These are phyloP conservation scores for Boletus bicolor DNA, from an alignment of 768 basidiomycete genomes.

Conservation along the genomic window DNA sequence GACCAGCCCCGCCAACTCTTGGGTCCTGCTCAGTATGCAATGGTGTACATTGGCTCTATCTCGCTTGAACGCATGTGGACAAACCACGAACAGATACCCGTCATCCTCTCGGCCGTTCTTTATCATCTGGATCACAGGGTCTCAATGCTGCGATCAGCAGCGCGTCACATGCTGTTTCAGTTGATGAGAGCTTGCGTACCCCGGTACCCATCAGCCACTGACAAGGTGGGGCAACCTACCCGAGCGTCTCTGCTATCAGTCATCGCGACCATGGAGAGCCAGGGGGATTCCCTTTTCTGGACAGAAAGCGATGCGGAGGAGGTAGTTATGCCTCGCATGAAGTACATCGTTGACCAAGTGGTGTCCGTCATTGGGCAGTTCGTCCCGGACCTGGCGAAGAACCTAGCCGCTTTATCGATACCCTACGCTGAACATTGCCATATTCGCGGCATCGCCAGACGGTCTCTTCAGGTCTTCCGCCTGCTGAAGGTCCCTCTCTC, in stretches of 20 bases:
- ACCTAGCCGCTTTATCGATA: slow-evolving; percentile 79
- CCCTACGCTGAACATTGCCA: slow-evolving; percentile 86
- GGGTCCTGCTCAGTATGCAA: slow-evolving; percentile 84
- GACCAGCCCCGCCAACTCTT: slow-evolving; percentile 67
- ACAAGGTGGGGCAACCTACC: slow-evolving; percentile 48
- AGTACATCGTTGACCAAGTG: slow-evolving; percentile 60
- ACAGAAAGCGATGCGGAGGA: slow-evolving; percentile 60
- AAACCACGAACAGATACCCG: slow-evolving; percentile 61
- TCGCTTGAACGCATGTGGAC: slow-evolving; percentile 78
- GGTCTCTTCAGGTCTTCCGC: slow-evolving; percentile 88
- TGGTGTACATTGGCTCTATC: slow-evolving; percentile 78
- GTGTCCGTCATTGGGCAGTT: slow-evolving; percentile 67
- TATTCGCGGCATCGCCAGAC: slow-evolving; percentile 79
- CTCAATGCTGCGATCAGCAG: slow-evolving; percentile 63
- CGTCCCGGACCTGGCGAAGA: slow-evolving; percentile 62
- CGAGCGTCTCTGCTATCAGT: slow-evolving; percentile 48
- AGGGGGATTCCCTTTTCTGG: slow-evolving; percentile 63
- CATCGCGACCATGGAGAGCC: slow-evolving; percentile 54
- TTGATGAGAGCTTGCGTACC: slow-evolving; percentile 78
- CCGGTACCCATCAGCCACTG: slow-evolving; percentile 69
- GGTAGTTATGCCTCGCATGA: slow-evolving; percentile 65
- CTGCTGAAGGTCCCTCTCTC: slow-evolving; percentile 71
- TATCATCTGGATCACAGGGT: slow-evolving; percentile 79
- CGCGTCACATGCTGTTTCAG: slow-evolving; percentile 81
- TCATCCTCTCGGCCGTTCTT: slow-evolving; percentile 75